A percentile compares a stretch with the other conserved stretches of the same genome.
Evolutionary conservation across 352 stramenopile genomes (phyloP).

Genomic region (Pythium insidiosum): DNA sequence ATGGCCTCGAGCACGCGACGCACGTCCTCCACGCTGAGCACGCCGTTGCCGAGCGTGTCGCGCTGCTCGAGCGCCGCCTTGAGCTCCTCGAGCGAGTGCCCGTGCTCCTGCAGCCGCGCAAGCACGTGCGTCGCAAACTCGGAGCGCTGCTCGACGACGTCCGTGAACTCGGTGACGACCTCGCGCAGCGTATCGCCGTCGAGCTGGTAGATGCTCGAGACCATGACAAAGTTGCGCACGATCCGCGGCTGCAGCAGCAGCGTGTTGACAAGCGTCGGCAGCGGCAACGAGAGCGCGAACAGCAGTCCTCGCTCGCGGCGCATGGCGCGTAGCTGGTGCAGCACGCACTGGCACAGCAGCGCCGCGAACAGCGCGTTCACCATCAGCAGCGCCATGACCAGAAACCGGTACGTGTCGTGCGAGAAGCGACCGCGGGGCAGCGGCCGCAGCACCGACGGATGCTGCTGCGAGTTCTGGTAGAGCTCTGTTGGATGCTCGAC

Average conservation of each 20-base stretch:
- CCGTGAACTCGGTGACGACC: constrained; percentile 11
- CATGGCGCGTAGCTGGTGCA: constrained; percentile 8
- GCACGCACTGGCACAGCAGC: constrained; percentile 8
- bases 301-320: background rate
- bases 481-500: too few relatives aligned
- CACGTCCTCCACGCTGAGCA: too few relatives aligned
- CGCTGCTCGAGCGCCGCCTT: constrained; percentile 1
- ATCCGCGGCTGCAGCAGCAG: constrained; percentile 8
- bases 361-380: constrained; percentile 12
- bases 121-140: constrained; percentile 10
- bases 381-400: constrained; percentile 6
- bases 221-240: constrained; percentile 7
- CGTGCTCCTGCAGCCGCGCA: constrained; percentile 1
- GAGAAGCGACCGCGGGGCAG: constrained; percentile 5
- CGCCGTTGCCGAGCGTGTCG: background rate
- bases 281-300: too few relatives aligned
- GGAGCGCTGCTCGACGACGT: constrained; percentile 6
- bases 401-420: background rate
- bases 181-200: constrained; percentile 8
- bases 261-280: constrained; percentile 14
- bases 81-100: background rate
- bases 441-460: constrained; percentile 9
- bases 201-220: constrained; percentile 11
- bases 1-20: too few relatives aligned
- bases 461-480: too few relatives aligned